Base-by-base conservation (phyloP, 2,329 filamentous ascomycete species). In the Fusarium oxysporum region DNA sequence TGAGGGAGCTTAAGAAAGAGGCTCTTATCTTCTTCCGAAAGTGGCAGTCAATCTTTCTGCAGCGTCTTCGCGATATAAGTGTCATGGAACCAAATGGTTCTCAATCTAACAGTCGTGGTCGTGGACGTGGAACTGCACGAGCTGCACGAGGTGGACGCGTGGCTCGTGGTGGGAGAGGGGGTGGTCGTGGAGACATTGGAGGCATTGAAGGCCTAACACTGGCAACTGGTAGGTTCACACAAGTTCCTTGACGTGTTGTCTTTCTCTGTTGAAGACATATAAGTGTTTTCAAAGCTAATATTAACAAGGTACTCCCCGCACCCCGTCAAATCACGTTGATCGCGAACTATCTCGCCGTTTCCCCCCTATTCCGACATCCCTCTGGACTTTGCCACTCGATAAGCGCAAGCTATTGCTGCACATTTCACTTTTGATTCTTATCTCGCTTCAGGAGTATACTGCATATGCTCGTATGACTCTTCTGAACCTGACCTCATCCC, bases 371-470 rank as follows among this genome's bases (percentile, higher is more conserved):
- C 85, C 88, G 47, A 93, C 90, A 11, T 81, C 87, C 5, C 85
- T 96, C 16, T 88, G 86, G 74, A 85, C 86, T 14, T 82, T 93
- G 4, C 83, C 88, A 0, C 82, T 89, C 53, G 88, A 90, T 57
- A 92, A 91, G 76, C 86, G 91, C 48, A 87, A 88, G 32, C 84
- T 95, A 12, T 86, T 97, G 11, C 82, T 97, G 12, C 92, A 96
- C 75, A 89, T 91, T 1, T 83, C 94, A 44, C 84, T 97, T 2
- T 84, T 97, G 6, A 84, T 96, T 32, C 78, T 95, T 10, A 83
- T 97, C 5, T 95, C 93, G 5, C 83, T 97, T 19, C 91, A 96
- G 77, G 90, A 93, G 71, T 97, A 96, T 81, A 89, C 87, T 45
- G 89, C 92, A 8, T 91, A 93, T 76, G 93, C 93, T 6, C 89